phyloP scores from a whole-genome alignment of 371 early-diverging fungal species.

The Actinomortierella wolfii region DNA sequence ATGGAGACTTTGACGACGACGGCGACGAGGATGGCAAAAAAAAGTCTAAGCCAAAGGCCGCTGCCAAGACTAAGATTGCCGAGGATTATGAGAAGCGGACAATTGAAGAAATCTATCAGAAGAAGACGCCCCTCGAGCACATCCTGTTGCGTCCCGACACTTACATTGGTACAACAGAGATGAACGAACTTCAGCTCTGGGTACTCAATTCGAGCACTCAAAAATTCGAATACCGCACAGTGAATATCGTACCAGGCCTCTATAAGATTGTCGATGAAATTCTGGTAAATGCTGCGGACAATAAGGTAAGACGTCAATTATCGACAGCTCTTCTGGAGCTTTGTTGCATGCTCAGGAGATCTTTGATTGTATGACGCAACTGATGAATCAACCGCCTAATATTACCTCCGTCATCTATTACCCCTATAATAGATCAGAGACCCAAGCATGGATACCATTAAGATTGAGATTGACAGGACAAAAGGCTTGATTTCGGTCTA shows the following conservation, averaged over 20 bases:
- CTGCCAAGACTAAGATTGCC: too few species aligned
- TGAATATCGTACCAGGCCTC: slow-evolving; percentile 95
- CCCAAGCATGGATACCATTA: slow-evolving; percentile 88
- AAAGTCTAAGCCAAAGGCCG: too few species aligned
- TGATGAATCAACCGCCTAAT: too few species aligned
- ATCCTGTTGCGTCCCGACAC: slow-evolving; percentile 99
- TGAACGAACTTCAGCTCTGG: slow-evolving; percentile 88
- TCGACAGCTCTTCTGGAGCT: neutral
- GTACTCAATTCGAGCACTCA: slow-evolving; percentile 71
- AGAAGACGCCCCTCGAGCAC: slow-evolving; percentile 99
- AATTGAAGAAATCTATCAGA: slow-evolving; percentile 97
- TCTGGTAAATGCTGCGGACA: slow-evolving; percentile 97
- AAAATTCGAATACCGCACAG: slow-evolving; percentile 72
- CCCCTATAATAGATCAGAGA: slow-evolving; percentile 87
- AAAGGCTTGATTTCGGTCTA: slow-evolving; percentile 88
- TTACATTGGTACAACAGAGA: slow-evolving; percentile 98
- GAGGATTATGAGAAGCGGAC: slow-evolving; percentile 51
- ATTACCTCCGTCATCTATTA: too few species aligned
- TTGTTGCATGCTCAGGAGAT: slow-evolving; percentile 4
- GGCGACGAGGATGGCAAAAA: slow-evolving; percentile 28
- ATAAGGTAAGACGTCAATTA: slow-evolving; percentile 66
- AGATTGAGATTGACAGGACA: slow-evolving; percentile 90
- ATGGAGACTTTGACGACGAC: slow-evolving; percentile 10
- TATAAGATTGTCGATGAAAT: slow-evolving; percentile 99
- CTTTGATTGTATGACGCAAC: too few species aligned